Evolutionary conservation across 331 rosid genomes (phyloP).

Genomic region (Rosa hybrid): DNA sequence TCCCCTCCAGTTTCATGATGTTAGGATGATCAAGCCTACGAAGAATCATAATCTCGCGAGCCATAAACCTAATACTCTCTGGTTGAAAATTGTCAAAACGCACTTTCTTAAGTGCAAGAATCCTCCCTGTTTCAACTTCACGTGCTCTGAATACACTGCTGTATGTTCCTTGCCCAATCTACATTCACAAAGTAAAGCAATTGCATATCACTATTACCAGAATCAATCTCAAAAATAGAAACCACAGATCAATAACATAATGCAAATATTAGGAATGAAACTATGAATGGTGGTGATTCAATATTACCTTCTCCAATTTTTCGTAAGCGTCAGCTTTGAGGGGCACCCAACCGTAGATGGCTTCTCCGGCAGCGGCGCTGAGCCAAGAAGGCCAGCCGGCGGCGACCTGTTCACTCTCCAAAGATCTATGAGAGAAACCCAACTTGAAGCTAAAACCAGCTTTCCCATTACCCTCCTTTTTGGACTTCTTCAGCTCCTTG

Average conservation of each 20-base stretch:
- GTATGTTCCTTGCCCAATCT: constrained; percentile 99
- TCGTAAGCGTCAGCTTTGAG: constrained; percentile 89
- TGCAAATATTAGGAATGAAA: neutral
- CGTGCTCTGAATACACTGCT: constrained; percentile 96
- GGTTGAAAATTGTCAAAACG: constrained; percentile 88
- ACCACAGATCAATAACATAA: neutral
- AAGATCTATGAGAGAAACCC: constrained; percentile 45
- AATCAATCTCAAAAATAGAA: neutral
- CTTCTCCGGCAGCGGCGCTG: constrained; percentile 73
- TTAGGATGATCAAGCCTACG: constrained; percentile 97
- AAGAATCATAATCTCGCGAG: constrained; percentile 84
- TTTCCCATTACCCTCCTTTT: constrained; percentile 42
- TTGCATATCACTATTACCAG: neutral
- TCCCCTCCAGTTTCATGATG: constrained; percentile 89
- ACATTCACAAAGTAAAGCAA: constrained; percentile 10
- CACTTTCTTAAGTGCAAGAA: constrained; percentile 92
- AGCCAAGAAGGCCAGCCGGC: constrained; percentile 99
- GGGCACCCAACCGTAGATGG: constrained; percentile 91
- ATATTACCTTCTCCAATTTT: constrained; percentile 79
- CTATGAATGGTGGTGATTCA: neutral
- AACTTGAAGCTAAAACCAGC: constrained; percentile 50
- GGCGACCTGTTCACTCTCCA: constrained; percentile 84
- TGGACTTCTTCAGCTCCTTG: constrained; percentile 41
- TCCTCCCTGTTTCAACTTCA: constrained; percentile 74
- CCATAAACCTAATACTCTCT: constrained; percentile 96